Conservation (phyloP, 805 yeast species). For the Yarrowia keelungensis region DNA sequence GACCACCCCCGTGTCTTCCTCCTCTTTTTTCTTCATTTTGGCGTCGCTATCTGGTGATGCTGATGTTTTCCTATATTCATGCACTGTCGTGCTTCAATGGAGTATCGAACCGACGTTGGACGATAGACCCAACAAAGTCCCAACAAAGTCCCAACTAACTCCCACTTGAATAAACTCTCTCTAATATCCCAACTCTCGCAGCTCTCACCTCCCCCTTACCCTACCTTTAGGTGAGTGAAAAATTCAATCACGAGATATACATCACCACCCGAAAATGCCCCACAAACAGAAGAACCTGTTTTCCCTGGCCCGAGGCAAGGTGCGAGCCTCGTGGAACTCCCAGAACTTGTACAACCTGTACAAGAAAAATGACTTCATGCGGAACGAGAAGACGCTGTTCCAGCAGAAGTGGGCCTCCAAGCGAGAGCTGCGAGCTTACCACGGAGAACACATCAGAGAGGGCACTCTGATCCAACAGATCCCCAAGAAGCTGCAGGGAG, state of each 20-base stretch:
- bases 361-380: slow-evolving; percentile 19
- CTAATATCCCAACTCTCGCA: slow-evolving; percentile 1
- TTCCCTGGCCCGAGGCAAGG: slow-evolving; percentile 50
- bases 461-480: slow-evolving; percentile 77
- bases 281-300: slow-evolving; percentile 47
- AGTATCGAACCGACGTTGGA: too few species aligned
- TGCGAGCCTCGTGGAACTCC: slow-evolving; percentile 92
- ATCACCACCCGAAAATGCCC: slow-evolving; percentile 45
- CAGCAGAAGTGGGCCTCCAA: slow-evolving; percentile 94
- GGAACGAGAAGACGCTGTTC: slow-evolving; percentile 60
- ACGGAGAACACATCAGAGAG: slow-evolving; percentile 92
- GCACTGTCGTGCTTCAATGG: too few species aligned
- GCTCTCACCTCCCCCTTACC: neutral
- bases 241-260: slow-evolving; percentile 1
- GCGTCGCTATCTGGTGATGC: too few species aligned
- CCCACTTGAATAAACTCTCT: neutral
- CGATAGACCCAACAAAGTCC: neutral
- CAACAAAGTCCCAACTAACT: neutral
- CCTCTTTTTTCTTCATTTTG: slow-evolving; percentile 5
- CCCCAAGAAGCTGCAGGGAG: slow-evolving; percentile 74
- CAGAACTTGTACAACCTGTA: slow-evolving; percentile 77
- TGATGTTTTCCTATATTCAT: too few species aligned
- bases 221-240: slow-evolving; percentile 21
- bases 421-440: slow-evolving; percentile 91
- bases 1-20: slow-evolving; percentile 6